Base-by-base conservation (phyloP, 2,329 filamentous ascomycete species). In the Nigrospora osmanthi region DNA sequence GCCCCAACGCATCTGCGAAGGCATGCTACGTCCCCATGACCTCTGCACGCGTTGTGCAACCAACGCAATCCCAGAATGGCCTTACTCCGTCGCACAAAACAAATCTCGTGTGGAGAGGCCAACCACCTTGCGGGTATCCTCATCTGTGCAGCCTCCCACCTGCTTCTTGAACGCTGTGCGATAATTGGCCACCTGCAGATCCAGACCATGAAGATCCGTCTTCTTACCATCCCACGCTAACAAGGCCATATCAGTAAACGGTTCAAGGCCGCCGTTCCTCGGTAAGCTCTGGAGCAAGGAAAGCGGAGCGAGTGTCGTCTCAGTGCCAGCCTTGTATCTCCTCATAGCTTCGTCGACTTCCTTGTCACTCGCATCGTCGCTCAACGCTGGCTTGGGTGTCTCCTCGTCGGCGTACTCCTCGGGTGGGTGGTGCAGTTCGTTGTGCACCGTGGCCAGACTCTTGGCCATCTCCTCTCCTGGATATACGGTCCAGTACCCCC, bases 401-500 rank as follows among this genome's bases (percentile, higher is more conserved):
- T 53, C 52, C 16, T 45, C 47, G 39, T 19, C 44, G 4, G 52
- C 54, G 49, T 78, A 81, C 55, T 83, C 90, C 61, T 95, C 89
- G 0, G 89, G 89, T 2, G 73, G 59, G 35, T 79, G 76, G 47
- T 80, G 81, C 6, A 94, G 67, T 52, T 96, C 90, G 48, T 76
- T 80, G 61, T 96, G 90, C 1, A 91, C 69, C 1, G 81, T 85
- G n/a, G 81, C 80, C 12, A 95, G 67, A 5, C 78, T 69, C 17
- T 54, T 69, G 35, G 59, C 73, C 41, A 62, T 75, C 50, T 67
- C 64, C 16, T 78, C 71, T 34, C 81, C 78, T 0, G 91, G 91
- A 57, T 95, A 95, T 1, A 95, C 65, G 43, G 87, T 81, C 54
- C 78, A 81, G 64, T 94, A 95, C 12, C 86, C 87, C 28, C 87